Percentiles rank a stretch among this genome's conserved stretches.
Conservation (phyloP, 371 early-diverging fungal genomes). For the Entomophthora muscae region DNA sequence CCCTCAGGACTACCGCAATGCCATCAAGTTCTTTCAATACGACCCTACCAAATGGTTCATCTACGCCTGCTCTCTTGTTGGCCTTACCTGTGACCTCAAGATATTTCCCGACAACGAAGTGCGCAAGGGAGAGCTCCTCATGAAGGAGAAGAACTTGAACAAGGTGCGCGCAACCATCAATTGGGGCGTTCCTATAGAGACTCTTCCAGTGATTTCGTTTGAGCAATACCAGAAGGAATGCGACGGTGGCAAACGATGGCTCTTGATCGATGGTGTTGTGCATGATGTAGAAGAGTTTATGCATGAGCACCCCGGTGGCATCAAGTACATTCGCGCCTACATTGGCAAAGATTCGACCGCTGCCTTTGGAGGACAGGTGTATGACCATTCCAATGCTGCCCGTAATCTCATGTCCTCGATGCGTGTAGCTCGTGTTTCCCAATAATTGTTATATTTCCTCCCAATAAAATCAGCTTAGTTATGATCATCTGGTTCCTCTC, state of each 20-base stretch:
- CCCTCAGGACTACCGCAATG: constrained; percentile 91
- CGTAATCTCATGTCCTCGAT: constrained; percentile 54
- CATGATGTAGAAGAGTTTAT: constrained; percentile 82
- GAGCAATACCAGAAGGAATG: constrained; percentile 42
- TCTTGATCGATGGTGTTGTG: constrained; percentile 72
- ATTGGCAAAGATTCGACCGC: constrained; percentile 74
- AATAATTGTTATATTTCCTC: neutral
- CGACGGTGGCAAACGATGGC: constrained; percentile 37
- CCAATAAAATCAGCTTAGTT: too few species aligned
- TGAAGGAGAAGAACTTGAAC: constrained; percentile 64
- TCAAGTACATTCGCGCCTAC: constrained; percentile 44
- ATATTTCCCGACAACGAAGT: constrained; percentile 81
- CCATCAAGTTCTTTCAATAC: constrained; percentile 73
- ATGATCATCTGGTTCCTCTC: too few species aligned
- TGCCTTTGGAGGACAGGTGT: constrained; percentile 76
- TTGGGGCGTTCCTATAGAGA: constrained; percentile 52
- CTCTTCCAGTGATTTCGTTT: constrained; percentile 55
- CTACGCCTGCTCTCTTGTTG: constrained; percentile 33
- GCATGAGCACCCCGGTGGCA: constrained; percentile 83
- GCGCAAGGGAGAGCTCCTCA: constrained; percentile 58
- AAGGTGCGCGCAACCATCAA: constrained; percentile 32
- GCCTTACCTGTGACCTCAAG: constrained; percentile 75
- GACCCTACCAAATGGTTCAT: constrained; percentile 95
- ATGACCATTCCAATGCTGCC: constrained; percentile 68
- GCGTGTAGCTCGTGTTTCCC: constrained; percentile 25